These are phyloP conservation scores for Trichoderma asperelloides DNA, from an alignment of 495 filamentous ascomycete genomes.

Conservation along the genomic window DNA sequence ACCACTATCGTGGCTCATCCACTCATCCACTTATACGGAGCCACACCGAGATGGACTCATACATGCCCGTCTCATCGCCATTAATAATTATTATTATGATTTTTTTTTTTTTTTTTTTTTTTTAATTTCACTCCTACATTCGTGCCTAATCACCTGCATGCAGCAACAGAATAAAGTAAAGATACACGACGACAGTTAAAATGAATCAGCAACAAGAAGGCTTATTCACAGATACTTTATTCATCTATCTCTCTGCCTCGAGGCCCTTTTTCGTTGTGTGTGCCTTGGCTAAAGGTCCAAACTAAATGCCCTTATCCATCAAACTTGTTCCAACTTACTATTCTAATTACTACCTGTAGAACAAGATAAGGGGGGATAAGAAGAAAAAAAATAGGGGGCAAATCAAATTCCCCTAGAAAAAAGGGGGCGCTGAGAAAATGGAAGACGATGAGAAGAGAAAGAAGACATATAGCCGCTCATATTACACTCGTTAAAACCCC, in stretches of 20 bases:
- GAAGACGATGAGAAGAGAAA: neutral
- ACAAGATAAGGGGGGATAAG: neutral
- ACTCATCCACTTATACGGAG: neutral
- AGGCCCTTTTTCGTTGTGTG: neutral
- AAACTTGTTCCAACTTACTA: neutral
- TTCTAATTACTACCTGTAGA: neutral
- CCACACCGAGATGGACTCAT: neutral
- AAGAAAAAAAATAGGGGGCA: neutral
- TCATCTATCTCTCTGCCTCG: neutral
- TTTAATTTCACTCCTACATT: too few relatives aligned
- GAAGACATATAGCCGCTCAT: constrained; percentile 1
- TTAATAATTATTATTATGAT: too few relatives aligned
- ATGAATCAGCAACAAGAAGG: neutral
- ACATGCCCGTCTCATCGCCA: too few relatives aligned
- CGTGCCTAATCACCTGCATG: neutral
- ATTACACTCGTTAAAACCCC: neutral
- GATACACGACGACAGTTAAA: neutral
- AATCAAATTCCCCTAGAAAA: neutral
- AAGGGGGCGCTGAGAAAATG: too few relatives aligned
- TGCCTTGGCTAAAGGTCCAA: neutral
- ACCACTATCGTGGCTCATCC: too few relatives aligned
- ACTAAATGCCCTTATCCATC: neutral
- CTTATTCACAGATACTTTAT: neutral
- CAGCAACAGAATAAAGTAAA: neutral
- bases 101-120: too few relatives aligned